Evolutionary conservation across 2,329 filamentous ascomycete species (phyloP), one percentile per base, ranked within the genome.

Genomic region (Monosporascus sp.): DNA sequence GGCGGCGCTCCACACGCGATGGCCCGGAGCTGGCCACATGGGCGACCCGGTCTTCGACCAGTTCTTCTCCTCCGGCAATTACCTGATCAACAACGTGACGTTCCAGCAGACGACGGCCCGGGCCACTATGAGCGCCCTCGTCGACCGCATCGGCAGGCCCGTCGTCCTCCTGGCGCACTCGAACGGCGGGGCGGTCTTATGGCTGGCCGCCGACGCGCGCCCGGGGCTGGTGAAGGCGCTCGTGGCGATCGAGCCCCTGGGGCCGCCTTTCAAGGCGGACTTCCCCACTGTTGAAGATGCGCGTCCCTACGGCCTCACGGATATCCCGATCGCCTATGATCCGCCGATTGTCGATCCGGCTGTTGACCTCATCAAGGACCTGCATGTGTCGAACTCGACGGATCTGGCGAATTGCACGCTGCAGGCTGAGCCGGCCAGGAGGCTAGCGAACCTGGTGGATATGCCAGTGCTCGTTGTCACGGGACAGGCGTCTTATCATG

Each of bases 261-360:
- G 77, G 0, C 76, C 78, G 11, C 77, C 75, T 0, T 80, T 80
- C 58, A 66, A 59, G 26, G 73, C 78, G 16, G 68, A 67, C 9
- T 63, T 71, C 31, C 69, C 75, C 37, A 69, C 61, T 22, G 60
- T 58, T 0, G 55, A 68, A 1, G 64, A 68, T 3, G 64, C 72
- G 2, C 59, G 43, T 9, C 22, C 68, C 0, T 82, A 71, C 60
- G 80, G 78, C 1, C 56, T 82, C 6, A 73, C 77, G 6, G 71
- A 77, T 45, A 71, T 77, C n/a, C 73, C 77, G 0, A 54, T 83
- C 17, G 73, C 70, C 0, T 82, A 79, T 59, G 65, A 65, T 1
- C 78, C 78, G 11, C 61, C 71, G 0, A 70, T 78, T 9, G 56
- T 55, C 0, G 63, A 76, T 54, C 67, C 72, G 2, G 49, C 58